Base-by-base conservation (phyloP, 1,284 basidiomycete genomes). In the Cryptococcus hybrid region DNA sequence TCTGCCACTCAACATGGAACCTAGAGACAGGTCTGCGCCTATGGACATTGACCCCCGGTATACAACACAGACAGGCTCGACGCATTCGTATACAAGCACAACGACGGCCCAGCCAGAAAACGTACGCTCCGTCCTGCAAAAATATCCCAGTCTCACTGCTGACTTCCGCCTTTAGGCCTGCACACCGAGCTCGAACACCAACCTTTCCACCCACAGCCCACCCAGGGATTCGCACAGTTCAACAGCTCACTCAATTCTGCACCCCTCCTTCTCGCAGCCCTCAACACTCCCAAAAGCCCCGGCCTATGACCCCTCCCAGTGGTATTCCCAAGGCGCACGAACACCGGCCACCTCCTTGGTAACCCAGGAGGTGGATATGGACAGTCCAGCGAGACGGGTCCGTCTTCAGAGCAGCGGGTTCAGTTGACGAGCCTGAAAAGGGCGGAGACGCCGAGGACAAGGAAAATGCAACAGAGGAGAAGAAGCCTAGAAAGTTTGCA, bases 401-500 rank as follows among this genome's bases (percentile, higher is more conserved):
- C 37, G 53, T 44, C 53, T 15, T 24, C 36, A 45, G 8, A 35
- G 47, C 24, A 36, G 15, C 42, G 49, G 54, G 34, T 35, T 30
- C 30, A 4, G 30, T 30, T 4, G 30, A 30, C 30, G 30, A 30
- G 3, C 2, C 30, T 30, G 48, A 5, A 24, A 54, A 46, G 34
- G 38, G 24, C 48, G 53, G 51, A 9, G 47, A 52, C 3, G 45
- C 42, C n/a, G 56, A 47, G 34, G 62, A 55, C 2, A 61, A 60
- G 39, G 61, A 61, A 3, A 46, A 57, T 46, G 48, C 51, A 4
- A 47, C 53, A 9, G 48, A 49, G 13, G 40, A 42, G 30, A 51
- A 47, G 36, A 50, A 56, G 35, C 54, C 52, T 43, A 54, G 60
- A 52, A 58, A 61, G 55, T 56, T 72, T 15, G 86, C 88, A 7